Base-by-base conservation (phyloP, 768 basidiomycete genomes). In the Rubroboletus pulcherrimus region DNA sequence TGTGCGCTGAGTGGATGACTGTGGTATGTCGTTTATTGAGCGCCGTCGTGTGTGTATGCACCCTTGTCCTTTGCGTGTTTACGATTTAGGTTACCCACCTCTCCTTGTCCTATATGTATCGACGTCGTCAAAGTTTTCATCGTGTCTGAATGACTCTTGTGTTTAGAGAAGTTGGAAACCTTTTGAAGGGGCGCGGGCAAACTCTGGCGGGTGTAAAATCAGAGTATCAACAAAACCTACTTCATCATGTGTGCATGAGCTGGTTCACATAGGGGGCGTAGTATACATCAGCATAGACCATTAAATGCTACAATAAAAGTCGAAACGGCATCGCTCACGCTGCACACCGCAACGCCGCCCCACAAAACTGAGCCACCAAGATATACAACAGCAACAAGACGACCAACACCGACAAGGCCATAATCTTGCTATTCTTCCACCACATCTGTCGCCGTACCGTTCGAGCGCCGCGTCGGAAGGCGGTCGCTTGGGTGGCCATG, bases 401-500 rank as follows among this genome's bases (percentile, higher is more conserved):
- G n/a, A 95, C 88, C 31, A 93, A 66, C 19, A 86, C 74, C 52
- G 81, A 81, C 30, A 98, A 73, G 7, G 78, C 81, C 60, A 88
- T 56, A 26, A 86, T 78, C 73, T 86, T 89, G 64, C 73, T 83
- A 60, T 88, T 92, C 74, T 82, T 84, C 91, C 91, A 93, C 87
- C 91, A 92, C 89, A 92, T 91, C 69, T 91, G 83, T 54, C 90
- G 77, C 39, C 92, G 75, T 21, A 87, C 86, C n/a, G 78, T 85
- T 41, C 92, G 77, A 15, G 94, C 94, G 7, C 94, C 94, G 49
- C 94, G 76, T 44, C 93, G 76, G 75, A 99, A 99, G 7, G 92
- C 93, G 4, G 91, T 91, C 5, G 96, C 93, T 71, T 98, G 94
- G 10, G 86, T 88, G 7, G 91, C 89, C 86, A 99, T 91, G 52